Evolutionary conservation across 495 filamentous ascomycete species (phyloP).

Genomic region (Parmelia sp.): DNA sequence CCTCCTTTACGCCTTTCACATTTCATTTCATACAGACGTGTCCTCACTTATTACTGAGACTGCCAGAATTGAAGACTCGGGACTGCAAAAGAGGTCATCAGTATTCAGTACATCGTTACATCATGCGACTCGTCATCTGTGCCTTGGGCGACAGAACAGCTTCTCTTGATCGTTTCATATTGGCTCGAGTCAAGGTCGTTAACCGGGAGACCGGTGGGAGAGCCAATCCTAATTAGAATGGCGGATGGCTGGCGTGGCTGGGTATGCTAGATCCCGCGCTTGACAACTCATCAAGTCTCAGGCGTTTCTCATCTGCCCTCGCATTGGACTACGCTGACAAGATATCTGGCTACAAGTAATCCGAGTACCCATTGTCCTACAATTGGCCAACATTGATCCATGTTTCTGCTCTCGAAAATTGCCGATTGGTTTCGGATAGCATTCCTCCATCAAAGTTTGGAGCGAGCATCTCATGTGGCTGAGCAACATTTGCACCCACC

Average conservation of each 20-base stretch:
- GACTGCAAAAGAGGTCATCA: too few species aligned
- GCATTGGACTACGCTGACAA: background rate
- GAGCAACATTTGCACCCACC: background rate
- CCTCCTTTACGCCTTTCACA: background rate
- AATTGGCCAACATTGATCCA: too few species aligned
- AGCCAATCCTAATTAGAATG: background rate
- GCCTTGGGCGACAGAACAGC: background rate
- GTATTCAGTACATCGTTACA: background rate
- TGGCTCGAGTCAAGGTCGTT: constrained; percentile 10
- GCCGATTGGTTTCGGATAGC: background rate
- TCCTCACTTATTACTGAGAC: too few species aligned
- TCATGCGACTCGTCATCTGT: background rate
- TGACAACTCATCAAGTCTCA: constrained; percentile 24
- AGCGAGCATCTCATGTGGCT: background rate
- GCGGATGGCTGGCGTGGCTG: constrained; percentile 3
- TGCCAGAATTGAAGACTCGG: too few species aligned
- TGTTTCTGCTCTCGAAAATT: background rate
- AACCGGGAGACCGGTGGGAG: constrained; percentile 15
- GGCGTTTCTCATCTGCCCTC: background rate
- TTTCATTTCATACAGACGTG: too few species aligned
- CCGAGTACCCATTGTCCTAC: background rate
- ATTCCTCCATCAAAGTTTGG: background rate
- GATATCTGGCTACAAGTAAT: background rate
- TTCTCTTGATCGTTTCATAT: background rate
- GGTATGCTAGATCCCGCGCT: constrained; percentile 15